phyloP scores from a whole-genome alignment of 2,329 filamentous ascomycete species.

The Ophiostoma sp. region DNA sequence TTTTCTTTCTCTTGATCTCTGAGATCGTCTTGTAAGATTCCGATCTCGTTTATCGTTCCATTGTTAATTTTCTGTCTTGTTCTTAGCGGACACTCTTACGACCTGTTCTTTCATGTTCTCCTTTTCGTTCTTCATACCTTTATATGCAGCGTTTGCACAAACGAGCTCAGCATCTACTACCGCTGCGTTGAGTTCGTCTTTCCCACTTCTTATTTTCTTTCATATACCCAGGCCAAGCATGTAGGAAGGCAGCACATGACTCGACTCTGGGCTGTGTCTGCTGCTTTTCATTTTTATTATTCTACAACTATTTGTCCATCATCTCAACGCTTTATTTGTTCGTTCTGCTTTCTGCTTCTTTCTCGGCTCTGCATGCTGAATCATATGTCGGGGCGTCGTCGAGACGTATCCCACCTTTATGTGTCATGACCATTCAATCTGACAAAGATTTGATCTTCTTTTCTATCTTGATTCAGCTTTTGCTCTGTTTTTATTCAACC shows the following conservation, averaged over 20 bases:
- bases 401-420: not conserved
- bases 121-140: not conserved
- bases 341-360: not conserved
- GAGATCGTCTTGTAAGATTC: not conserved
- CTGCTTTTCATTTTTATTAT: not conserved
- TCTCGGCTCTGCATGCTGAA: not conserved
- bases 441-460: not conserved
- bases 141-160: not conserved
- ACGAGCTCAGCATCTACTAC: not conserved
- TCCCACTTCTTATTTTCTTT: not conserved
- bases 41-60: not conserved
- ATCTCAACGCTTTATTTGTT: not conserved
- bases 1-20: not conserved
- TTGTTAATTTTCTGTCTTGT: not conserved
- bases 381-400: not conserved
- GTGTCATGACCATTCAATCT: not conserved
- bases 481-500: not conserved
- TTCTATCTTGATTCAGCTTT: not conserved
- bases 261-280: not conserved
- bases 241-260: not conserved
- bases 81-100: not conserved
- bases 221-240: constrained; percentile 15
- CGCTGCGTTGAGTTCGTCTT: not conserved
- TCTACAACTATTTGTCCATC: not conserved
- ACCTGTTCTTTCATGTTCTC: not conserved